Conservation (phyloP, 495 filamentous ascomycete genomes). For the Parathielavia appendiculata region DNA sequence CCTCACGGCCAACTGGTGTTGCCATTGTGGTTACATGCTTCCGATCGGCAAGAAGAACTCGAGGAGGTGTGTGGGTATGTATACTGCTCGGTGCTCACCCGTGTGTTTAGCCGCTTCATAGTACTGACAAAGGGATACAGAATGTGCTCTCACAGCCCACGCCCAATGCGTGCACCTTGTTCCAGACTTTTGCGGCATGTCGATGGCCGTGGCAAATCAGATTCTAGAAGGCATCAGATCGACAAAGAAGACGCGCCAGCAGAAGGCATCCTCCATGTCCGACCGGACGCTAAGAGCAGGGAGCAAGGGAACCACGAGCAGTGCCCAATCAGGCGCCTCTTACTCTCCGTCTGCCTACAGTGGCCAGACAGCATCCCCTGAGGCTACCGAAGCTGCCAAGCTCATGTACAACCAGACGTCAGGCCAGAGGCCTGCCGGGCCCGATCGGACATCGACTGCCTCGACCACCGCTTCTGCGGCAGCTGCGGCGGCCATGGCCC, state of each 20-base stretch:
- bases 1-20: conserved; percentile 98
- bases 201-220: conserved; percentile 93
- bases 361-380: conserved; percentile 37
- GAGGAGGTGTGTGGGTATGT: conserved; percentile 79
- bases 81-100: neutral
- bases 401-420: conserved; percentile 50
- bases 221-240: conserved; percentile 68
- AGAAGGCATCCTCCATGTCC: conserved; percentile 51
- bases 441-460: conserved; percentile 39
- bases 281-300: conserved; percentile 61
- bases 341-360: conserved; percentile 32
- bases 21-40: conserved; percentile 97
- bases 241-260: conserved; percentile 51
- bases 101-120: neutral
- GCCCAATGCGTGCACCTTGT: conserved; percentile 90
- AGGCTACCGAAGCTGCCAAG: conserved; percentile 49
- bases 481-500: conserved; percentile 43
- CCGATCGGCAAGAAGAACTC: conserved; percentile 92
- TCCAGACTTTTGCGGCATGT: conserved; percentile 99
- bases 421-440: conserved; percentile 36
- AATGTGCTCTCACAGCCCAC: conserved; percentile 90
- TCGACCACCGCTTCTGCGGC: conserved; percentile 42
- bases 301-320: conserved; percentile 35
- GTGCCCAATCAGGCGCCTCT: conserved; percentile 25
- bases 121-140: conserved; percentile 42